Evolutionary conservation across 176 grass and related monocot genomes (phyloP).

Genomic region (Carex myosuroides): DNA sequence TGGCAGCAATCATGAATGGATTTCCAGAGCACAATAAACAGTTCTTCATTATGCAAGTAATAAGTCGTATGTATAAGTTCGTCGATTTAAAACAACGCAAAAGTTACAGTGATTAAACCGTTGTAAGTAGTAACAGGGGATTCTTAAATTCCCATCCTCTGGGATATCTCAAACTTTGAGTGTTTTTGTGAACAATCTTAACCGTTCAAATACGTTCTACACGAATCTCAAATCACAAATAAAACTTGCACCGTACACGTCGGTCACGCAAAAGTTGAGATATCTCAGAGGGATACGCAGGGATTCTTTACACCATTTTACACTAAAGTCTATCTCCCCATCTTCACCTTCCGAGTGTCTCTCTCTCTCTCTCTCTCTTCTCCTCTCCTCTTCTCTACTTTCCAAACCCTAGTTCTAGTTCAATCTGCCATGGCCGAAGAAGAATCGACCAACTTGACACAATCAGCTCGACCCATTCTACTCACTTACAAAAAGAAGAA

Average conservation of each 20-base stretch:
- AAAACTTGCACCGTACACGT: too few relatives aligned
- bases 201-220: too few relatives aligned
- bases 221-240: too few relatives aligned
- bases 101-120: neutral
- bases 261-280: too few relatives aligned
- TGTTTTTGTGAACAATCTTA: too few relatives aligned
- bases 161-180: too few relatives aligned
- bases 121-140: neutral
- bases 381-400: neutral
- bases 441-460: neutral
- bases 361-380: neutral
- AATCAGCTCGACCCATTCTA: neutral
- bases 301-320: neutral
- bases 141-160: too few relatives aligned
- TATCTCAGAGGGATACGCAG: too few relatives aligned
- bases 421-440: slow-evolving; percentile 7
- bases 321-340: neutral
- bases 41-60: neutral
- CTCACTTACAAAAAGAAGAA: slow-evolving; percentile 22
- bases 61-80: neutral
- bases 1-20: neutral
- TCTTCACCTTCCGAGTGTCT: neutral
- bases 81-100: neutral
- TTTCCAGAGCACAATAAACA: neutral
- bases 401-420: slow-evolving; percentile 11